Base-by-base conservation (phyloP, 345 rosid genomes). In the Erysimum cheiranthoides region DNA sequence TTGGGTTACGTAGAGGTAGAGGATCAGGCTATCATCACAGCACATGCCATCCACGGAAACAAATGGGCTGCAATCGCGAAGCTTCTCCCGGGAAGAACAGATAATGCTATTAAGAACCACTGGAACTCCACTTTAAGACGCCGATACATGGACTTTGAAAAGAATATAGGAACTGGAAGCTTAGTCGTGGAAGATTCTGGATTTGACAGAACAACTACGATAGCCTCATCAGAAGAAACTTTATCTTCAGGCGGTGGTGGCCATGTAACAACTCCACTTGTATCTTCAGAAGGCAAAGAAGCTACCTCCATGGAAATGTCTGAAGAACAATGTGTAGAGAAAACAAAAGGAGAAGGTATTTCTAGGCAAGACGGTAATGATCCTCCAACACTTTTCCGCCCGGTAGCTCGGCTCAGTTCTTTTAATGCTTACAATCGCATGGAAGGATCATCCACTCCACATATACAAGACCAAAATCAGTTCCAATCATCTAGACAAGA, bases 71-170 rank as follows among this genome's bases (percentile, higher is more conserved):
- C 70, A 3, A 93, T 93, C 52, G 93, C 98, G 11, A 86, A 85
- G 78, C 86, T 89, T 51, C 86, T 93, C 47, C 91, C 87, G 0
- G 97, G 98, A 52, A 85, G 98, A 78, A 93, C 98, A 61, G 98
- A 93, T 77, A 90, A 93, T 51, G 87, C 97, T 73, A 90, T 90
- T 50, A 90, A 93, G 79, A 89, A 90, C 70, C 97, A 90, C 45
- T 93, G 98, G 98, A 93, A 93, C 80, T 89, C 93, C 62, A 82
- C 93, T 64, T 81, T 90, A 51, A 80, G 90, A 75, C 88, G 97
- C 18, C 85, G 86, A 68, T 67, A 52, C 68, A 65, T 52, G n/a
- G 88, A 80, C 60, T 64, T 64, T 75, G 81, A 80, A 60, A 79
- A 52, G 10, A 39, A 47, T 39, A n/a, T n/a, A 21, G 84, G 76